Percentiles rank a stretch among this genome's conserved stretches.
These are phyloP conservation scores for Phytophthora syringae DNA, from an alignment of 352 stramenopile species.

Conservation along the genomic window DNA sequence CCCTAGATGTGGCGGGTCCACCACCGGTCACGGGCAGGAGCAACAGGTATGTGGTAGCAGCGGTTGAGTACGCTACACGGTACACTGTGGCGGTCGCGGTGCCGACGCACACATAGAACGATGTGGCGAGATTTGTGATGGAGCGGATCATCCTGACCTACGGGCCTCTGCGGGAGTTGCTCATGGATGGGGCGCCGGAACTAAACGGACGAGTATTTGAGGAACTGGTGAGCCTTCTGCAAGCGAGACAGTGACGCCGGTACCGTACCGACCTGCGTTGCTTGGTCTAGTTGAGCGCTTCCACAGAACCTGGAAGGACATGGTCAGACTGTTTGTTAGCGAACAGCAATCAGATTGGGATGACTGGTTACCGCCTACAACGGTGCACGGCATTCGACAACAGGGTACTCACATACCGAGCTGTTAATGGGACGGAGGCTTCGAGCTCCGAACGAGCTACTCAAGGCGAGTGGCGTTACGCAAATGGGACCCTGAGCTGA, in stretches of 20 bases:
- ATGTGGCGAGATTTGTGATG: not conserved
- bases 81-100: not conserved
- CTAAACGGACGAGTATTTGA: not conserved
- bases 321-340: not conserved
- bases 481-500: not conserved
- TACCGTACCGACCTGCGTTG: conserved; percentile 4
- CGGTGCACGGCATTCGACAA: not conserved
- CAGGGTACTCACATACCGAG: conserved; percentile 8
- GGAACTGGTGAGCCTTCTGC: not conserved
- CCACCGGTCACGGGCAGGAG: no score
- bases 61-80: not conserved
- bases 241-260: not conserved
- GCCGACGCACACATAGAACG: not conserved
- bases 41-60: no score
- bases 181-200: conserved; percentile 9
- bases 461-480: not conserved
- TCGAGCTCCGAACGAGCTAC: conserved; percentile 6
- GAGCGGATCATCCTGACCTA: conserved; percentile 1
- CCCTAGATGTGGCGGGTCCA: not conserved
- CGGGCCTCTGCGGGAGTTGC: conserved; percentile 4
- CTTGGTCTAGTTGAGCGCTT: conserved; percentile 11
- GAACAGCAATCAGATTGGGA: conserved; percentile 9
- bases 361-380: conserved; percentile 12
- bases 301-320: no score
- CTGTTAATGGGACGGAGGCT: conserved; percentile 9